Percentiles rank a stretch among this genome's conserved stretches.
phyloP scores from a whole-genome alignment of 208 protist genomes.

The Endotrypanum monterogeii region DNA sequence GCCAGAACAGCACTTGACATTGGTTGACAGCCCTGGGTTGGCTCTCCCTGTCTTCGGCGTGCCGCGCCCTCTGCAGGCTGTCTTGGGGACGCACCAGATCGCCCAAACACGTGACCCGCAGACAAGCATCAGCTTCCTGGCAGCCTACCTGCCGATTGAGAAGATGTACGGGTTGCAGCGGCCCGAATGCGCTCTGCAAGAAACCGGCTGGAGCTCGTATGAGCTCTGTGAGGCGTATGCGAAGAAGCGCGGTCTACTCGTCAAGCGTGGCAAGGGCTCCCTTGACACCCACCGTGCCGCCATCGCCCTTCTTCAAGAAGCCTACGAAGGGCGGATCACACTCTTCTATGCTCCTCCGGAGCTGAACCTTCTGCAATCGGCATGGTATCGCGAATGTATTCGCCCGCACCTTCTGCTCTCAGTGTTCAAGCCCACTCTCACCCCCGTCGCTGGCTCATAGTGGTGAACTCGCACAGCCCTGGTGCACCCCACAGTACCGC shows the following conservation, averaged over 20 bases:
- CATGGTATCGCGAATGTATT: constrained; percentile 45
- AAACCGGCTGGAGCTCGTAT: constrained; percentile 83
- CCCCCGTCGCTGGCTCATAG: background rate
- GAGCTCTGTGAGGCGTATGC: constrained; percentile 94
- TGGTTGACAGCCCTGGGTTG: constrained; percentile 96
- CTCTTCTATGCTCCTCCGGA: constrained; percentile 89
- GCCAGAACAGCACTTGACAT: constrained; percentile 70
- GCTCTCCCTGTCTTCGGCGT: constrained; percentile 89
- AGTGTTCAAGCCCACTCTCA: constrained; percentile 28
- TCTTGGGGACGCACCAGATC: constrained; percentile 96
- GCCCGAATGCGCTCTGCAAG: constrained; percentile 52
- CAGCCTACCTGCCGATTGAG: constrained; percentile 91
- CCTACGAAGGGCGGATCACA: constrained; percentile 81
- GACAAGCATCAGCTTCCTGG: constrained; percentile 89
- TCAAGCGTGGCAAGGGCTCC: constrained; percentile 84
- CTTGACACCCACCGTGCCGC: constrained; percentile 91
- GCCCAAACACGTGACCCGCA: constrained; percentile 97
- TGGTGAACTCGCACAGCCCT: no score
- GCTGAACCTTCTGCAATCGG: constrained; percentile 52
- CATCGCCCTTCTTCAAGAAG: constrained; percentile 88
- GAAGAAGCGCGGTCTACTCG: constrained; percentile 82
- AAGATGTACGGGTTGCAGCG: constrained; percentile 85
- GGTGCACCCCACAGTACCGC: no score
- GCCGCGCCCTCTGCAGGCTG: constrained; percentile 86
- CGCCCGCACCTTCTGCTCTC: constrained; percentile 40